These are phyloP conservation scores for Boletus edulis DNA, from an alignment of 768 basidiomycete genomes.

Conservation along the genomic window DNA sequence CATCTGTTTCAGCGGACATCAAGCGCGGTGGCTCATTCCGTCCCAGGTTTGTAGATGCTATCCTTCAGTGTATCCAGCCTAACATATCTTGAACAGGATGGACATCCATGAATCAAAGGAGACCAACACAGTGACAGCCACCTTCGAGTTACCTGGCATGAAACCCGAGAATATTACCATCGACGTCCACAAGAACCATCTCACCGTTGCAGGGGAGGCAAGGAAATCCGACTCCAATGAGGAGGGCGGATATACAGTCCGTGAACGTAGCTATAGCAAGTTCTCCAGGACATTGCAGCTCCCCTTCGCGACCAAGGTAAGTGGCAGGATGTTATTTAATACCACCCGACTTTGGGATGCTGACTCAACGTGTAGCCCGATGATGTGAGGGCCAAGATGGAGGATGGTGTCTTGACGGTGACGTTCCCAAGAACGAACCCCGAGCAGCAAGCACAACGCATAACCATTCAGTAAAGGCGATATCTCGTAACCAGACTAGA, in stretches of 20 bases:
- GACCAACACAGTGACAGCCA: conserved; percentile 44
- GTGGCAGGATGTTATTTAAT: neutral
- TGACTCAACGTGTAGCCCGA: conserved; percentile 31
- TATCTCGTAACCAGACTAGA: too few species aligned
- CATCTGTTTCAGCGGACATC: too few species aligned
- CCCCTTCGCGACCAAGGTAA: conserved; percentile 46
- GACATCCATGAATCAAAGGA: conserved; percentile 45
- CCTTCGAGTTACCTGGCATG: conserved; percentile 56
- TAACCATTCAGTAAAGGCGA: neutral
- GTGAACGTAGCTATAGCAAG: conserved; percentile 44
- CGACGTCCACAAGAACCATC: conserved; percentile 43
- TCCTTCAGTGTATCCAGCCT: too few species aligned
- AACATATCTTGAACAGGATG: conserved; percentile 28
- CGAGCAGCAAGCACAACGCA: conserved; percentile 25
- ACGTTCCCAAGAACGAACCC: conserved; percentile 45
- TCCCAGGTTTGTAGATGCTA: too few species aligned
- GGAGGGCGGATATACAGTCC: conserved; percentile 38
- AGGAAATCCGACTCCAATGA: conserved; percentile 28
- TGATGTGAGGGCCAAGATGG: conserved; percentile 47
- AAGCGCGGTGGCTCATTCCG: too few species aligned
- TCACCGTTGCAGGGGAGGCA: conserved; percentile 16
- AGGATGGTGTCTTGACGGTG: conserved; percentile 44
- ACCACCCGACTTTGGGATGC: neutral
- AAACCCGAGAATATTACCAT: conserved; percentile 47
- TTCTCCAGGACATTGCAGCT: conserved; percentile 46